These are phyloP conservation scores for Penicillium pancosmium DNA, from an alignment of 495 filamentous ascomycete species.

Conservation along the genomic window DNA sequence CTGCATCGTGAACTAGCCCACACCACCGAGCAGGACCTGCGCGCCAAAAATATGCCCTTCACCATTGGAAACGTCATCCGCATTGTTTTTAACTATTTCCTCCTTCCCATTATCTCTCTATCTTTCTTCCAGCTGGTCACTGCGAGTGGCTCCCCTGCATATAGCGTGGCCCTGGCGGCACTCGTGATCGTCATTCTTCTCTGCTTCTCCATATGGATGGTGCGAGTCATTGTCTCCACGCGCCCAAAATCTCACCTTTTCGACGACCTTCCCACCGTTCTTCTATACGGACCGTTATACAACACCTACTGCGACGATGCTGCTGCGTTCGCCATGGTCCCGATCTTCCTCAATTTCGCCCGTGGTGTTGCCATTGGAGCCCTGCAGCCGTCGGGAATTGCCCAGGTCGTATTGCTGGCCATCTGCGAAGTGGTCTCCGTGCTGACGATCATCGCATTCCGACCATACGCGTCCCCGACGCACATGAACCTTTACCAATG, in stretches of 20 bases:
- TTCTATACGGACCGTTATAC: conserved; percentile 94
- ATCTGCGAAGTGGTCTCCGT: conserved; percentile 92
- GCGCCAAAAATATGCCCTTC: conserved; percentile 92
- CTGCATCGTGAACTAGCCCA: conserved; percentile 67
- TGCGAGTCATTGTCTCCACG: conserved; percentile 76
- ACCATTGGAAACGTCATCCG: conserved; percentile 84
- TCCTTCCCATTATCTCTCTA: conserved; percentile 81
- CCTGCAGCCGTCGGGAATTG: conserved; percentile 88
- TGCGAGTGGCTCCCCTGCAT: conserved; percentile 63
- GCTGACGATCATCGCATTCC: conserved; percentile 85
- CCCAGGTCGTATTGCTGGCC: conserved; percentile 86
- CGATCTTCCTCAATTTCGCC: conserved; percentile 77
- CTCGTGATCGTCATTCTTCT: conserved; percentile 72
- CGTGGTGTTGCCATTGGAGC: conserved; percentile 92
- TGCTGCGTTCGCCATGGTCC: conserved; percentile 82
- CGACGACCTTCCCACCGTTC: conserved; percentile 86
- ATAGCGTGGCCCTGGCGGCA: conserved; percentile 71
- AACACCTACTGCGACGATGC: conserved; percentile 94
- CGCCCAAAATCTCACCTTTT: conserved; percentile 85
- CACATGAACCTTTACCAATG: conserved; percentile 98
- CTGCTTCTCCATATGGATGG: conserved; percentile 74
- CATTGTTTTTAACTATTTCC: conserved; percentile 87
- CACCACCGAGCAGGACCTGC: conserved; percentile 82
- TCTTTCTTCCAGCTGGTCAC: conserved; percentile 93
- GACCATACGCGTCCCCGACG: conserved; percentile 85